Evolutionary conservation across 2,329 filamentous ascomycete species (phyloP).

Genomic region (Rutstroemia sp.): DNA sequence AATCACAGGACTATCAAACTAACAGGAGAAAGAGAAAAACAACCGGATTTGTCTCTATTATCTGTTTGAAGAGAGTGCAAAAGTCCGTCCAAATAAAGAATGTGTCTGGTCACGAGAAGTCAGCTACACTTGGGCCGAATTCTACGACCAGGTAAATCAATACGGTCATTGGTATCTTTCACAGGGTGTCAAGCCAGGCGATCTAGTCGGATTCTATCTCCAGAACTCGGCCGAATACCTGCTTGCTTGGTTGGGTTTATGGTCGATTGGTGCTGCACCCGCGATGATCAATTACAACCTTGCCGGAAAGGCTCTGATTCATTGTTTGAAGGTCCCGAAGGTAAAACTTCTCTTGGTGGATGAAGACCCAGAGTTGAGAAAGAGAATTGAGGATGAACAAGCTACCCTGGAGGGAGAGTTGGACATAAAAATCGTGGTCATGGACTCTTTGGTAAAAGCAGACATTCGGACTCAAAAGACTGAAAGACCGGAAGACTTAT

Average conservation of each 20-base stretch:
- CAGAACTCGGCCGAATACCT: slow-evolving; percentile 61
- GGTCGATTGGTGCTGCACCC: slow-evolving; percentile 59
- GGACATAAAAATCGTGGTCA: slow-evolving; percentile 47
- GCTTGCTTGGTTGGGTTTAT: slow-evolving; percentile 56
- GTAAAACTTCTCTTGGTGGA: slow-evolving; percentile 53
- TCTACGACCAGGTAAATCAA: slow-evolving; percentile 48
- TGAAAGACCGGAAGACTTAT: slow-evolving; percentile 45
- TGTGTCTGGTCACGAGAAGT: slow-evolving; percentile 62
- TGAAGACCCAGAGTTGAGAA: slow-evolving; percentile 40
- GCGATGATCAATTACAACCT: slow-evolving; percentile 68
- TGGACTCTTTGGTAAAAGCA: slow-evolving; percentile 42
- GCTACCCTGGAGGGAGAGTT: slow-evolving; percentile 37
- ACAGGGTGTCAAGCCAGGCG: slow-evolving; percentile 48
- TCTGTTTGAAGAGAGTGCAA: slow-evolving; percentile 48
- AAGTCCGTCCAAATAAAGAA: slow-evolving; percentile 45
- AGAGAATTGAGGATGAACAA: slow-evolving; percentile 50
- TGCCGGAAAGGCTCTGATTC: slow-evolving; percentile 53
- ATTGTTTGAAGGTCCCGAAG: slow-evolving; percentile 54
- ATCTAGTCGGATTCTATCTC: slow-evolving; percentile 60
- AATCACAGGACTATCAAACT: no score
- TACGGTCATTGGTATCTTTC: slow-evolving; percentile 56
- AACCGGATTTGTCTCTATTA: slow-evolving; percentile 56
- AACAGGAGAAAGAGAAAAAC: slow-evolving; percentile 28
- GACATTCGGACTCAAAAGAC: slow-evolving; percentile 41
- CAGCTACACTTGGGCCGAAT: slow-evolving; percentile 51